Base-by-base conservation (phyloP, 78 protist genomes). In the Dictyostelium purpureum region DNA sequence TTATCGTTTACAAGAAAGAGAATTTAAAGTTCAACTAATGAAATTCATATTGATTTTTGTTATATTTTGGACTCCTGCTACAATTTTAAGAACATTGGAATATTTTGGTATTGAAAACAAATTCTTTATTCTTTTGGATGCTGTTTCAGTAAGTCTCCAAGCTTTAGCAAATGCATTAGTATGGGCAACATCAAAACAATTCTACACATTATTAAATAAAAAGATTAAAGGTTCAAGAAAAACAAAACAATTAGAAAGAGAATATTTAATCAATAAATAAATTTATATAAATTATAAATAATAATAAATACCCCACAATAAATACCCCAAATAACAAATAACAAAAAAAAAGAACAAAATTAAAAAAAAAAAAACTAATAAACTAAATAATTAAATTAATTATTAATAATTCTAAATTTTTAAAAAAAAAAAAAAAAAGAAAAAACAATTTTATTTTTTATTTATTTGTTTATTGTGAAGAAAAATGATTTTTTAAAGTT, bases 71-170 rank as follows among this genome's bases (percentile, higher is more conserved):
- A 52, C 43, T 3, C 77, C 89, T 4, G 77, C 89, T 2, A 81
- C 89, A 1, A 56, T 81, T 24, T 38, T 81, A 24, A 45, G 89
- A 67, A 81, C 89, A 7, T 35, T 81, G 51, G 89, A 81, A 51
- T 81, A 43, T 21, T 51, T 81, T 37, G 35, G 40, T 1, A 21
- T 49, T 2, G 89, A 81, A 37, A 38, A 43, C 9, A 81, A 21
- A 18, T 31, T 47, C 6, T 81, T 81, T 52, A 73, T 81, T 38
- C 24, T 66, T n/a, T 38, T 81, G 18, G 89, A 81, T 51, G 89
- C 89, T 1, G 69, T 43, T 4, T 43, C 77, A 37, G 89, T 81
- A 5, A 65, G 77, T 35, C 33, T 69, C 6, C 89, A 81, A 56
- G 89, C 89, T 3, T 35, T 49, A 21, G 89, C 89, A 28, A 81